These are phyloP conservation scores for Mucor plumbeus DNA, from an alignment of 371 early-diverging fungal genomes.

Conservation along the genomic window DNA sequence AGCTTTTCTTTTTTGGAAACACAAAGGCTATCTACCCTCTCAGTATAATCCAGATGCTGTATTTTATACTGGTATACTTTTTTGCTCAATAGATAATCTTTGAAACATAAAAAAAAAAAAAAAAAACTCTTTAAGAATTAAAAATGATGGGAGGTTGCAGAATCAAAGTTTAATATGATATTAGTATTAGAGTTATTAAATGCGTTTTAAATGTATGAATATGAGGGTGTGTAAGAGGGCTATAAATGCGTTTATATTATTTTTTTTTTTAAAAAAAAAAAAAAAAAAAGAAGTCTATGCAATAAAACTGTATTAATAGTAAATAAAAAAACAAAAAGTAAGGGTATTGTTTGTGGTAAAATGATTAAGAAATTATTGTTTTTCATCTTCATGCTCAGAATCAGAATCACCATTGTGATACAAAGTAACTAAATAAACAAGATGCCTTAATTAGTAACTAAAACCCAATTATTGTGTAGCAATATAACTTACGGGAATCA, in stretches of 20 bases:
- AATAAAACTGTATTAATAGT: not conserved
- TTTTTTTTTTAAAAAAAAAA: too few relatives aligned
- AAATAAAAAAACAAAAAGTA: not conserved
- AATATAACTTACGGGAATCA: conserved; percentile 63
- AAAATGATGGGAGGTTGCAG: too few relatives aligned
- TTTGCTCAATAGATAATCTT: too few relatives aligned
- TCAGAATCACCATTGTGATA: conserved; percentile 72
- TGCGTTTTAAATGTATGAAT: not conserved
- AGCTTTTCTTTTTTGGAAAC: too few relatives aligned
- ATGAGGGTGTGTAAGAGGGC: not conserved
- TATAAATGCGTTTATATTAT: not conserved
- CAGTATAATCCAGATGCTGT: too few relatives aligned
- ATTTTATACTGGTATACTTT: too few relatives aligned
- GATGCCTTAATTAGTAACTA: conserved; percentile 6
- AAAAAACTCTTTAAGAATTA: too few relatives aligned
- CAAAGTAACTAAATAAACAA: conserved; percentile 58
- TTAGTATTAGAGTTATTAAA: too few relatives aligned
- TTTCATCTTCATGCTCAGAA: conserved; percentile 26
- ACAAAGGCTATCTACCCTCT: too few relatives aligned
- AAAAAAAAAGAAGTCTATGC: not conserved
- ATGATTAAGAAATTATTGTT: not conserved
- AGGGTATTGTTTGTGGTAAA: not conserved
- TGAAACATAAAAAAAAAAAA: too few relatives aligned
- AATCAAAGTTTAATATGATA: too few relatives aligned
- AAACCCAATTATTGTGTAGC: conserved; percentile 1